Evolutionary conservation across 768 basidiomycete genomes (phyloP).

Genomic region (Sporobolomyces phaffii): DNA sequence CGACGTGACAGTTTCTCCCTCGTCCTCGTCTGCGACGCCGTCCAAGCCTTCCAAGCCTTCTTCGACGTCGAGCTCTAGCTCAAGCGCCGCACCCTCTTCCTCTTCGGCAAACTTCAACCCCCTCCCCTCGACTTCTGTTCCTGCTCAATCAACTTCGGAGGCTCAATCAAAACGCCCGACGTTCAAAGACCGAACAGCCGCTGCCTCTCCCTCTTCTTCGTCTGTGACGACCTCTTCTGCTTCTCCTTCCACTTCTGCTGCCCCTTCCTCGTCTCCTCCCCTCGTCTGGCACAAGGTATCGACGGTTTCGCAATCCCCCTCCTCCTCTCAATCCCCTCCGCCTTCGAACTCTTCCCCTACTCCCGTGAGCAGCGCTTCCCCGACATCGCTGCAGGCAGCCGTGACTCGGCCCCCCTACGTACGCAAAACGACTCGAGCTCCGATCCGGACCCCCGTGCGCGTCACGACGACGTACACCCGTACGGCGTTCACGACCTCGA

Average conservation of each 20-base stretch:
- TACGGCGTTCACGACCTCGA: not conserved
- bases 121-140: not conserved
- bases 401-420: not conserved
- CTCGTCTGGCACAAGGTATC: not conserved
- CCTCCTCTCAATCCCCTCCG: not conserved
- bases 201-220: not conserved
- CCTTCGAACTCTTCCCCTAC: not conserved
- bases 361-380: not conserved
- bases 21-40: not conserved
- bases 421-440: not conserved
- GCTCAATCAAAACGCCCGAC: not conserved
- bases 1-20: conserved; percentile 26
- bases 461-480: not conserved
- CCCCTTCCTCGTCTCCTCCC: not conserved
- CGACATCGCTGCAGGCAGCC: not conserved
- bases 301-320: not conserved
- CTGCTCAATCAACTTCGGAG: not conserved
- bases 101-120: not conserved
- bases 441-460: not conserved
- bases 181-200: conserved; percentile 3
- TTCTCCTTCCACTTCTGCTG: not conserved
- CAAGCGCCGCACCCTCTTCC: not conserved
- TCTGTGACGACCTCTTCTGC: not conserved
- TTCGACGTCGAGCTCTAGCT: no score
- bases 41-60: not conserved